Conservation (phyloP, 345 rosid species). For the Reutealis trisperma region DNA sequence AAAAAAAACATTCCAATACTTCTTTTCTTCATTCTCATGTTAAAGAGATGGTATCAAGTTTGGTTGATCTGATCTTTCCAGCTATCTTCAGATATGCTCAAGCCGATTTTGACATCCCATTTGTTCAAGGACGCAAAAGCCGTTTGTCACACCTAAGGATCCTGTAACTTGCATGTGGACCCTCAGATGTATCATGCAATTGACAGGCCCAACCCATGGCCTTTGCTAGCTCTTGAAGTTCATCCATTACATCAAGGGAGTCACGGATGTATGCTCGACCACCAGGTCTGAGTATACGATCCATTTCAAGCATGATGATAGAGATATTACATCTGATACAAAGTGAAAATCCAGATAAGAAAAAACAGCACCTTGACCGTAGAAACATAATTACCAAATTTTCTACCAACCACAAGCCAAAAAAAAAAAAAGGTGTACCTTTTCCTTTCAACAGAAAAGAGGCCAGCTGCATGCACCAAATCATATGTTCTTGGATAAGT, state of each 20-base stretch:
- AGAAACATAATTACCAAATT: background rate
- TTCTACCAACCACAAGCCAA: background rate
- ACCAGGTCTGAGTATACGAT: constrained; percentile 93
- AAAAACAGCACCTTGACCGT: background rate
- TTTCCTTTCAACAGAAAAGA: constrained; percentile 83
- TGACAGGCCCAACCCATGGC: constrained; percentile 79
- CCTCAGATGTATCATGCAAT: constrained; percentile 83
- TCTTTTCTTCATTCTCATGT: no score
- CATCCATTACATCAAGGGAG: constrained; percentile 66
- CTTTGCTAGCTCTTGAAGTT: constrained; percentile 70
- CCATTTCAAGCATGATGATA: constrained; percentile 96
- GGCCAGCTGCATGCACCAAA: constrained; percentile 82
- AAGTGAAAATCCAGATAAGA: background rate
- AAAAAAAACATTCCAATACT: no score
- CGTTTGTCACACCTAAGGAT: constrained; percentile 74
- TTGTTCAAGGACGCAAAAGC: constrained; percentile 41
- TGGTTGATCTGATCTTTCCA: constrained; percentile 15
- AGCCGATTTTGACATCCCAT: background rate
- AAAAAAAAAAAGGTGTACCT: constrained; percentile 46
- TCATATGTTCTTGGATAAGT: constrained; percentile 97
- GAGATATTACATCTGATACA: constrained; percentile 79
- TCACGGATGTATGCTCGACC: constrained; percentile 88
- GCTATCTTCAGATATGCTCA: background rate
- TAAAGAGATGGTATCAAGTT: background rate
- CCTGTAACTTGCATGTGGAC: constrained; percentile 93